Conservation (phyloP, 495 filamentous ascomycete species). For the Ascodesmis nigricans region DNA sequence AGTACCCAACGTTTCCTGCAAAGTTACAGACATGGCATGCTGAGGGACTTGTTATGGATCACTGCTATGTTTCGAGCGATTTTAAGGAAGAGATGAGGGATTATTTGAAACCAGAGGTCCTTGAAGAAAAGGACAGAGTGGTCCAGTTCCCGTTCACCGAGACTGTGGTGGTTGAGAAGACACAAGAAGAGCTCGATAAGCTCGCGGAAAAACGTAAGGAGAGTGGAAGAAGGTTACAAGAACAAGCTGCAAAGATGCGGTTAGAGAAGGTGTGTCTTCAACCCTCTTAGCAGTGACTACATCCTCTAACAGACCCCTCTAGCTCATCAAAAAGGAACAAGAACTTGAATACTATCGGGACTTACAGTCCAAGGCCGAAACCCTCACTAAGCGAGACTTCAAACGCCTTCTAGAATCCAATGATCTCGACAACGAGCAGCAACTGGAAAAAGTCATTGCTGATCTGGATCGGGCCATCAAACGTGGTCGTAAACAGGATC, state of each 20-base stretch:
- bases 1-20: slow-evolving; percentile 69
- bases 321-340: slow-evolving; percentile 76
- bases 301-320: neutral
- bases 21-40: slow-evolving; percentile 67
- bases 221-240: slow-evolving; percentile 72
- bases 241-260: slow-evolving; percentile 91
- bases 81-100: slow-evolving; percentile 52
- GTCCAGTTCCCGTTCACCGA: slow-evolving; percentile 88
- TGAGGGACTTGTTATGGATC: slow-evolving; percentile 65
- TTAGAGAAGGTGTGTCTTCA: slow-evolving; percentile 41
- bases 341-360: slow-evolving; percentile 85
- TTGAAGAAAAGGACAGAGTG: slow-evolving; percentile 72
- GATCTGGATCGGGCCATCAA: slow-evolving; percentile 78
- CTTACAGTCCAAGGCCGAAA: slow-evolving; percentile 38
- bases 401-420: slow-evolving; percentile 68
- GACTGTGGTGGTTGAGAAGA: slow-evolving; percentile 68
- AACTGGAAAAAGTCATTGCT: slow-evolving; percentile 54
- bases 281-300: neutral
- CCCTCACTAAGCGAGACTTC: slow-evolving; percentile 67
- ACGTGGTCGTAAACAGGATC: slow-evolving; percentile 72
- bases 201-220: slow-evolving; percentile 86
- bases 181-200: slow-evolving; percentile 67
- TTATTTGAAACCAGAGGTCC: slow-evolving; percentile 66
- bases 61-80: slow-evolving; percentile 70
- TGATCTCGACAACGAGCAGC: slow-evolving; percentile 72